Percentiles rank a stretch among this genome's conserved stretches.
Evolutionary conservation across 202 grass and related monocot species (phyloP).

Genomic region (Eragrostis tef): DNA sequence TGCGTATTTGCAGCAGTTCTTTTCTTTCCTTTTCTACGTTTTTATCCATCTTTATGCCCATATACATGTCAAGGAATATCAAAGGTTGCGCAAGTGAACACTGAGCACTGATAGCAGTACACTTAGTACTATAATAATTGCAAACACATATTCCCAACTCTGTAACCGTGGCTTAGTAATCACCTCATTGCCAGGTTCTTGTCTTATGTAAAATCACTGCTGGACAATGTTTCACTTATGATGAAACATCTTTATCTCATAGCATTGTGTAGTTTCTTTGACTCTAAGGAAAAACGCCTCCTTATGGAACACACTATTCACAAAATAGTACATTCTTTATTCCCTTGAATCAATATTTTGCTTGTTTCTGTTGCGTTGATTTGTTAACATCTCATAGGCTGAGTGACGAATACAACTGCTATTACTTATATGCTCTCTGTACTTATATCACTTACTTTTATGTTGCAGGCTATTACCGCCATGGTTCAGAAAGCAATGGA

Average conservation of each 20-base stretch:
- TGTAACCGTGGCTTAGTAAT: not conserved
- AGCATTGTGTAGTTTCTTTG: not conserved
- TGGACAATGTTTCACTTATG: not conserved
- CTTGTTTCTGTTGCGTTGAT: not conserved
- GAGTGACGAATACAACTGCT: conserved; percentile 2
- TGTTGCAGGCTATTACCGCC: conserved; percentile 76
- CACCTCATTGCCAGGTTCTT: not conserved
- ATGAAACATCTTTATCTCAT: not conserved
- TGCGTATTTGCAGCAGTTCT: not conserved
- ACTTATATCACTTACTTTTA: not conserved
- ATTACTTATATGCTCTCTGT: not conserved
- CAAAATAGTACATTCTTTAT: too few species aligned
- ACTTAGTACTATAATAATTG: too few species aligned
- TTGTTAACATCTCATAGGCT: not conserved
- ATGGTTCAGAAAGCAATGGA: conserved; percentile 96
- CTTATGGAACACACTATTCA: too few species aligned
- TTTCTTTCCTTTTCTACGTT: not conserved
- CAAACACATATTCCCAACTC: not conserved
- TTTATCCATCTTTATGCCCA: too few species aligned
- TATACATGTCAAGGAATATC: too few species aligned
- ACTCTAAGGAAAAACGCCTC: not conserved
- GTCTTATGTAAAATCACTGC: not conserved
- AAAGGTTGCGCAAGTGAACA: too few species aligned
- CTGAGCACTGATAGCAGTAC: too few species aligned
- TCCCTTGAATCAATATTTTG: too few species aligned